These are phyloP conservation scores for Hypoxylon sp. DNA, from an alignment of 2,329 filamentous ascomycete genomes.

Conservation along the genomic window DNA sequence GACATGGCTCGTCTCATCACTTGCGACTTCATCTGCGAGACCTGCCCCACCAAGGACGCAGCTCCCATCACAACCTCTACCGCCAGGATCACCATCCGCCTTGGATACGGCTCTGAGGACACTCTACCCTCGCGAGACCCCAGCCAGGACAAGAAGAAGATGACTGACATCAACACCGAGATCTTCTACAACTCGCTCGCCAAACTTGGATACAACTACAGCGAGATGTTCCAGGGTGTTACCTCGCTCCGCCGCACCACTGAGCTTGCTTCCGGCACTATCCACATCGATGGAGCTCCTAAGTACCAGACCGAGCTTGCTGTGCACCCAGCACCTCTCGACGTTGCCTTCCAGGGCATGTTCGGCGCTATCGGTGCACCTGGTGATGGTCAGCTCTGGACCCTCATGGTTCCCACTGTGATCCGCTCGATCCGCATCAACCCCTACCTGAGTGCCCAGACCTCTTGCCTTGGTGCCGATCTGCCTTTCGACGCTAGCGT, in stretches of 20 bases:
- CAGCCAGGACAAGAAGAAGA: constrained; percentile 31
- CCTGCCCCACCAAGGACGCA: constrained; percentile 39
- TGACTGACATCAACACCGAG: constrained; percentile 44
- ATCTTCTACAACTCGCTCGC: constrained; percentile 37
- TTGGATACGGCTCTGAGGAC: constrained; percentile 41
- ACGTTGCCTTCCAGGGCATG: constrained; percentile 39
- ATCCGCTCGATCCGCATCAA: constrained; percentile 34
- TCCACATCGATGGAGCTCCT: constrained; percentile 15
- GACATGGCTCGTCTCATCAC: constrained; percentile 19
- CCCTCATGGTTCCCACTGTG: constrained; percentile 33
- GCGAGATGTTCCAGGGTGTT: constrained; percentile 34
- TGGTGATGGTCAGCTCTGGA: constrained; percentile 30
- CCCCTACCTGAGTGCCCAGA: constrained; percentile 26
- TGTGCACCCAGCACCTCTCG: constrained; percentile 46
- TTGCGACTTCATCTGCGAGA: constrained; percentile 23
- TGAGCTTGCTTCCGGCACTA: constrained; percentile 16
- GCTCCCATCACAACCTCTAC: constrained; percentile 41
- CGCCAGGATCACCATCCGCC: constrained; percentile 37
- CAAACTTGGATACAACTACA: constrained; percentile 41
- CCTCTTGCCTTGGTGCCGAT: not conserved
- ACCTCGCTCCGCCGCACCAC: constrained; percentile 19
- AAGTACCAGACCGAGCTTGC: constrained; percentile 13
- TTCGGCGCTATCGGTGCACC: constrained; percentile 12
- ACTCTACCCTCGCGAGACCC: constrained; percentile 30
- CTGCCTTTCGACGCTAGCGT: constrained; percentile 16